These are phyloP conservation scores for Mangifera indica DNA, from an alignment of 345 rosid species.

Conservation along the genomic window DNA sequence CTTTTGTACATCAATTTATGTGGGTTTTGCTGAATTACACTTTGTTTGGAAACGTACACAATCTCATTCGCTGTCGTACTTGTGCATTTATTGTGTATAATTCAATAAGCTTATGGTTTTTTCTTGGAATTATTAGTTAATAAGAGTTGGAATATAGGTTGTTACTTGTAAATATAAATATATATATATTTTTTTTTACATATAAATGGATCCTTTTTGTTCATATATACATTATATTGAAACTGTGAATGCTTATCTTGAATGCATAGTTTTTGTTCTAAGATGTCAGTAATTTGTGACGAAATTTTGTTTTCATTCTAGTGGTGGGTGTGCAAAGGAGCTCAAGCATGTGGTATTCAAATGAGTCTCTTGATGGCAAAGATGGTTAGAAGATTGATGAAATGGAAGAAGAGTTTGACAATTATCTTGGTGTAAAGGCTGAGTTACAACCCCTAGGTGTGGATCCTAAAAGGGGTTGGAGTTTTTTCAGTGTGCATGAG, in stretches of 20 bases:
- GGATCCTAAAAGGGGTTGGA: conserved; percentile 90
- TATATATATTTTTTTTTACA: too few species aligned
- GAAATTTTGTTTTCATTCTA: conserved; percentile 23
- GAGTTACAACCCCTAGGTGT: conserved; percentile 74
- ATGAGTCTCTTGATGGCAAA: conserved; percentile 23
- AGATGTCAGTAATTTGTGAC: neutral
- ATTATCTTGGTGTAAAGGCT: conserved; percentile 38
- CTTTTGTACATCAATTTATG: neutral
- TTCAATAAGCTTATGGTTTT: too few species aligned
- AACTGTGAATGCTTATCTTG: too few species aligned
- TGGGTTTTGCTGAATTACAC: neutral
- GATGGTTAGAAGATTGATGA: conserved; percentile 26
- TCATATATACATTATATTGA: too few species aligned
- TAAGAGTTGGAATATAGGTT: too few species aligned
- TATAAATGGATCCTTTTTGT: too few species aligned
- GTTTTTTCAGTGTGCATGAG: conserved; percentile 87
- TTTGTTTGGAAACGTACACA: neutral
- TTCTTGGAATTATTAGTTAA: too few species aligned
- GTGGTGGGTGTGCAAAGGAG: conserved; percentile 31
- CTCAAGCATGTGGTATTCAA: conserved; percentile 40
- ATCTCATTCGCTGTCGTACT: too few species aligned
- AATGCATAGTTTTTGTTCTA: neutral
- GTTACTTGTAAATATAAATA: too few species aligned
- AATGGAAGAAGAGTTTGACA: conserved; percentile 41
- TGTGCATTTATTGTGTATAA: neutral